Evolutionary conservation across 2,329 filamentous ascomycete genomes (phyloP).

Genomic region (Zymoseptoria brevis): DNA sequence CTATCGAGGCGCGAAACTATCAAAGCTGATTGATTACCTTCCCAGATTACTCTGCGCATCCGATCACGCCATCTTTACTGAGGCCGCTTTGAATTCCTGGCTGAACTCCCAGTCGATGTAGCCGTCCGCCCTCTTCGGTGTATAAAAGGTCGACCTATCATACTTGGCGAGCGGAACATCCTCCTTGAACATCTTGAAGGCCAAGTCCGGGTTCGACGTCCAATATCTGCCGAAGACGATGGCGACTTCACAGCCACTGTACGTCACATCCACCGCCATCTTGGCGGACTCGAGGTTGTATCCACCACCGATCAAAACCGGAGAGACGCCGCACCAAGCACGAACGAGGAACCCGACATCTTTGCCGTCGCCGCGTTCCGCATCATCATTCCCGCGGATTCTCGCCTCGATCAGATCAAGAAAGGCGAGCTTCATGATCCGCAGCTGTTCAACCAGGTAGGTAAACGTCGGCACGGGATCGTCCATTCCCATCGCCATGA

Average conservation of each 20-base stretch:
- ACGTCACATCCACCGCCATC: slow-evolving; percentile 27
- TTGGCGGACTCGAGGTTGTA: slow-evolving; percentile 33
- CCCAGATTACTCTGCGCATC: neutral
- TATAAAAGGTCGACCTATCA: slow-evolving; percentile 40
- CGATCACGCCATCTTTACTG: neutral
- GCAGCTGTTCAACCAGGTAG: slow-evolving; percentile 45
- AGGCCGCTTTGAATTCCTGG: slow-evolving; percentile 22
- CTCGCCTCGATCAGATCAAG: slow-evolving; percentile 54
- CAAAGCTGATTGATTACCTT: neutral
- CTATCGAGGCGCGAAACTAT: neutral
- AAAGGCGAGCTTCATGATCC: slow-evolving; percentile 48
- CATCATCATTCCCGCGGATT: slow-evolving; percentile 36
- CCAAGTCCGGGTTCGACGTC: slow-evolving; percentile 42
- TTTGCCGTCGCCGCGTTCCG: slow-evolving; percentile 29
- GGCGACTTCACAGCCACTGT: slow-evolving; percentile 35
- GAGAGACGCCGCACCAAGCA: slow-evolving; percentile 38
- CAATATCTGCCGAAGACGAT: slow-evolving; percentile 44
- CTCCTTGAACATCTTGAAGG: slow-evolving; percentile 34
- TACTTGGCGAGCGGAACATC: slow-evolving; percentile 36
- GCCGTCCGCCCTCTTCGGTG: slow-evolving; percentile 29
- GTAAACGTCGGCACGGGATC: slow-evolving; percentile 55
- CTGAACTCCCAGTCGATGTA: slow-evolving; percentile 36
- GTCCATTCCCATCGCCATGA: slow-evolving; percentile 54
- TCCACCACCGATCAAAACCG: slow-evolving; percentile 43
- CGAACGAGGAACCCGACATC: slow-evolving; percentile 39